phyloP scores from a whole-genome alignment of 192 early-diverging fungal species.

The Mortierella antarctica region DNA sequence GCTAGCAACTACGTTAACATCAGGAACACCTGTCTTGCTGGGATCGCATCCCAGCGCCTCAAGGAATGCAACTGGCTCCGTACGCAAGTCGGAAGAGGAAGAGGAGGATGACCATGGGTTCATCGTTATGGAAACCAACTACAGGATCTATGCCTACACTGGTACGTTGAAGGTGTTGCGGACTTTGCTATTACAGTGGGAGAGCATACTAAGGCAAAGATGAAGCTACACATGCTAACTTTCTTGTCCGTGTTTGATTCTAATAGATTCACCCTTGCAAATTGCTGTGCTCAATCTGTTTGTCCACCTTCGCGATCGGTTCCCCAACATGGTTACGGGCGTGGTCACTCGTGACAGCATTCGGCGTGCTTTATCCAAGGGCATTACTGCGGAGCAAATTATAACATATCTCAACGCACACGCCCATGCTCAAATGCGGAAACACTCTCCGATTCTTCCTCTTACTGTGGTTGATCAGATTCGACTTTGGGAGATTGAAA shows the following conservation, averaged over 20 bases:
- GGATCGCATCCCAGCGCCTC: slow-evolving; percentile 48
- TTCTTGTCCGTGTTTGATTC: slow-evolving; percentile 4
- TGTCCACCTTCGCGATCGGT: slow-evolving; percentile 83
- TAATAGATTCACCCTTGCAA: slow-evolving; percentile 89
- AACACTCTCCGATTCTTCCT: slow-evolving; percentile 83
- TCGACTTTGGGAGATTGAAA: slow-evolving; percentile 95
- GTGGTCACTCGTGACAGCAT: slow-evolving; percentile 89
- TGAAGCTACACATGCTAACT: background rate
- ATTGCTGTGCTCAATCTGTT: slow-evolving; percentile 94
- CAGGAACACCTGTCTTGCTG: slow-evolving; percentile 68
- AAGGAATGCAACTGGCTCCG: slow-evolving; percentile 26
- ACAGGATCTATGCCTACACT: slow-evolving; percentile 94
- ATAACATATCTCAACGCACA: slow-evolving; percentile 90
- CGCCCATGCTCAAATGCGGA: slow-evolving; percentile 94
- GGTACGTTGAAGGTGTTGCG: slow-evolving; percentile 45
- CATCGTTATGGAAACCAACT: slow-evolving; percentile 97
- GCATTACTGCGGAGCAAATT: slow-evolving; percentile 97
- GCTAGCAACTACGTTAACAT: slow-evolving; percentile 91
- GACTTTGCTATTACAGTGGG: background rate
- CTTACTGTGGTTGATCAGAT: slow-evolving; percentile 96
- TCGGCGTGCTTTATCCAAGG: slow-evolving; percentile 81
- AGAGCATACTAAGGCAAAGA: no score
- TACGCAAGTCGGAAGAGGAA: slow-evolving; percentile 33
- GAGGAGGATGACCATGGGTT: slow-evolving; percentile 76
- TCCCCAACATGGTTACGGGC: slow-evolving; percentile 93